Conservation (phyloP, 148 eudicot species). For the Chenopodium formosanum region DNA sequence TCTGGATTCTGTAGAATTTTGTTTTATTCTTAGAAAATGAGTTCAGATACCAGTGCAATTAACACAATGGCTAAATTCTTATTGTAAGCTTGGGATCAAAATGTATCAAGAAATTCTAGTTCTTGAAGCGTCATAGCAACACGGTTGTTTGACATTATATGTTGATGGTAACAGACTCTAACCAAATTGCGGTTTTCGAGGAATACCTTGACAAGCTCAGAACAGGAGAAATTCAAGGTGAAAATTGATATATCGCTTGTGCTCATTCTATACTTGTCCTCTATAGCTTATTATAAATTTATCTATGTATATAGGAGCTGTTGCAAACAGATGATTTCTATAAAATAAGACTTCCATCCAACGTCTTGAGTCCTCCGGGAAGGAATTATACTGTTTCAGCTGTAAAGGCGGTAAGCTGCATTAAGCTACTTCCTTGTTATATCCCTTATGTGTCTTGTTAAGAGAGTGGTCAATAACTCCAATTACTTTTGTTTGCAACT, state of each 20-base stretch:
- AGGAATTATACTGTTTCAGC: constrained; percentile 76
- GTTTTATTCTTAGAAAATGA: too few species aligned
- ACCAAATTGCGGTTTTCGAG: constrained; percentile 92
- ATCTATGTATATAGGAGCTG: constrained; percentile 48
- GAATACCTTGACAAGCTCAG: constrained; percentile 55
- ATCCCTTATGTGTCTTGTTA: neutral
- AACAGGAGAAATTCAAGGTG: constrained; percentile 77
- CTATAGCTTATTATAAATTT: constrained; percentile 3
- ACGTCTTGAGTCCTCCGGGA: constrained; percentile 81
- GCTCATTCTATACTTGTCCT: neutral
- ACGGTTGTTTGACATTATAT: constrained; percentile 12
- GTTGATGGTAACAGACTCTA: constrained; percentile 57
- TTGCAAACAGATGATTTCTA: constrained; percentile 78
- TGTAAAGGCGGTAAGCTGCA: constrained; percentile 78
- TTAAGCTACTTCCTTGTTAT: constrained; percentile 2
- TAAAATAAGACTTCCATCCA: constrained; percentile 78
- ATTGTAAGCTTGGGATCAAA: neutral
- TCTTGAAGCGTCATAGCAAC: neutral
- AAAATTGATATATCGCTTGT: neutral
- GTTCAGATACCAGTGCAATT: too few species aligned
- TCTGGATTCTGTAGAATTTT: too few species aligned
- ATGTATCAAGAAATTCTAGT: neutral
- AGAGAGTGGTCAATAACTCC: too few species aligned
- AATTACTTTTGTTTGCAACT: too few species aligned
- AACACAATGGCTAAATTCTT: too few species aligned